Conservation (phyloP, 495 filamentous ascomycete genomes). For the Umbilicaria muhlenbergii region DNA sequence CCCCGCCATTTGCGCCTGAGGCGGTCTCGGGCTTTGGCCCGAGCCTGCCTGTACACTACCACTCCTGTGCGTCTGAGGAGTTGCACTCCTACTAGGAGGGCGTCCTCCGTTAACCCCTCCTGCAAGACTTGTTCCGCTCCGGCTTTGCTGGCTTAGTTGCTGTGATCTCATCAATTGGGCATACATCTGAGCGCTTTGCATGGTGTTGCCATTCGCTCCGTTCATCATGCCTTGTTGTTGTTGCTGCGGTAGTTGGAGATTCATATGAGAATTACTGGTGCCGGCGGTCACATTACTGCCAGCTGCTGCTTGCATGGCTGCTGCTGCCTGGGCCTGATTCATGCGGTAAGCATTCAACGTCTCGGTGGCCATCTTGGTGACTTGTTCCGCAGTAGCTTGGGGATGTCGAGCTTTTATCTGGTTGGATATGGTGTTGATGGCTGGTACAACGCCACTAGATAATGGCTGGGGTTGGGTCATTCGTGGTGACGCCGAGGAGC, state of each 20-base stretch:
- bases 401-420: conserved; percentile 39
- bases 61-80: conserved; percentile 29
- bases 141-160: conserved; percentile 34
- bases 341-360: conserved; percentile 33
- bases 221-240: conserved; percentile 15
- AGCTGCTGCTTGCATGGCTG: conserved; percentile 54
- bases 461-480: conserved; percentile 35
- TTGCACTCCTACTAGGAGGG: conserved; percentile 30
- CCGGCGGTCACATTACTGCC: conserved; percentile 24
- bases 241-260: conserved; percentile 6
- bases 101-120: conserved; percentile 21
- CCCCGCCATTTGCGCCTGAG: conserved; percentile 25
- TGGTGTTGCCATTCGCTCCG: conserved; percentile 16
- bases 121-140: conserved; percentile 24
- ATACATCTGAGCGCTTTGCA: conserved; percentile 43
- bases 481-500: conserved; percentile 35
- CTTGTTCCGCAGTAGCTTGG: conserved; percentile 38
- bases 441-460: conserved; percentile 36
- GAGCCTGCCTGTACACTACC: conserved; percentile 13
- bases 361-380: conserved; percentile 45
- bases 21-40: conserved; percentile 17
- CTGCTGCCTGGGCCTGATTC: conserved; percentile 28
- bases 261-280: conserved; percentile 1
- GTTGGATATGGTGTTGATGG: conserved; percentile 33
- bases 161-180: conserved; percentile 59